These are phyloP conservation scores for Candida patagonica DNA, from an alignment of 805 yeast species.

Conservation along the genomic window DNA sequence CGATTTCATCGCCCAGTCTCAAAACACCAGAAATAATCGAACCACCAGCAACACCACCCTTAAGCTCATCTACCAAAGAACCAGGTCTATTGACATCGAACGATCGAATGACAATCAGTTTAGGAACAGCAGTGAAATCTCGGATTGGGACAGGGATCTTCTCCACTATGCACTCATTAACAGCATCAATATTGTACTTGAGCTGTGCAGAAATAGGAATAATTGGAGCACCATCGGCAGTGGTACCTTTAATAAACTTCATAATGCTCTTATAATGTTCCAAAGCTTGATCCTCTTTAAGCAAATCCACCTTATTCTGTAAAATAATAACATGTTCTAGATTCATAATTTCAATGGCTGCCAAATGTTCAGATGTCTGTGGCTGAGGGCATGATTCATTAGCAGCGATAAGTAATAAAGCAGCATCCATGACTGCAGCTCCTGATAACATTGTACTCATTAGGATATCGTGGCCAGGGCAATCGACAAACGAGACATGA, in stretches of 20 bases:
- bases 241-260: slow-evolving; percentile 91
- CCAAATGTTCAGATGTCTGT: slow-evolving; percentile 97
- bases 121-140: slow-evolving; percentile 89
- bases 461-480: slow-evolving; percentile 99
- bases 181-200: slow-evolving; percentile 97
- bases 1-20: slow-evolving; percentile 95
- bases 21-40: slow-evolving; percentile 95
- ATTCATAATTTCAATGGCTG: slow-evolving; percentile 99
- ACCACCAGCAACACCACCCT: slow-evolving; percentile 99
- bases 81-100: slow-evolving; percentile 99
- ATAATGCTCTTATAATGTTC: slow-evolving; percentile 92
- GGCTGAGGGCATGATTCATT: slow-evolving; percentile 99
- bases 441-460: slow-evolving; percentile 99
- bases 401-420: slow-evolving; percentile 90
- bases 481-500: slow-evolving; percentile 97
- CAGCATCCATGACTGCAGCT: slow-evolving; percentile 99
- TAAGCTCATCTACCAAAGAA: slow-evolving; percentile 89
- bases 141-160: slow-evolving; percentile 94
- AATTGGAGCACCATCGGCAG: slow-evolving; percentile 98
- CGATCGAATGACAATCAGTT: slow-evolving; percentile 93
- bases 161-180: slow-evolving; percentile 90
- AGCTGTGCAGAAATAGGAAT: slow-evolving; percentile 98
- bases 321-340: slow-evolving; percentile 91
- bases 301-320: slow-evolving; percentile 96
- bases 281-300: slow-evolving; percentile 93